Percentiles rank a stretch among this genome's conserved stretches.
Conservation (phyloP, 2,329 filamentous ascomycete species). For the Pseudogymnoascus sp. region DNA sequence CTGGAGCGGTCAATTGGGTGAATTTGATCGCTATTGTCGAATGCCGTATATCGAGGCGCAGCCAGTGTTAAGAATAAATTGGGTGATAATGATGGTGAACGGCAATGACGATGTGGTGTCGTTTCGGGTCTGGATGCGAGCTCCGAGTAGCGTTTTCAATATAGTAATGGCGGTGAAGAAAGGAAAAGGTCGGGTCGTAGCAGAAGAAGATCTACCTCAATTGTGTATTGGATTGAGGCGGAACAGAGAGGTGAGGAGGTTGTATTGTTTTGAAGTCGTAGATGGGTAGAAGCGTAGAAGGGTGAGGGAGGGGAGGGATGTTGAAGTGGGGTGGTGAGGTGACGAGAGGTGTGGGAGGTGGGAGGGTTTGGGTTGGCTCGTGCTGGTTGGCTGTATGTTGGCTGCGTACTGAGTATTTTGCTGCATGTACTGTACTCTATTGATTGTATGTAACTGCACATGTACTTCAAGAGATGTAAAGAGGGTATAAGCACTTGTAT, state of each 20-base stretch:
- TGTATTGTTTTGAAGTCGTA: not conserved
- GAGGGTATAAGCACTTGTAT: not conserved
- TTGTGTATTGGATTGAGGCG: not conserved
- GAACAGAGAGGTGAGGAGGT: not conserved
- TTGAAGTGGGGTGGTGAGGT: conserved; percentile 6
- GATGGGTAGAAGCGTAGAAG: not conserved
- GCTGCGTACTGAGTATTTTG: not conserved
- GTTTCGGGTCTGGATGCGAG: not conserved
- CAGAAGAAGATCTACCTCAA: not conserved
- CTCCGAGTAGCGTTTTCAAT: not conserved
- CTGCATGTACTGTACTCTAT: not conserved
- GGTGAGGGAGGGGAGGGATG: conserved; percentile 6
- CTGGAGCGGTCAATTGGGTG: not conserved
- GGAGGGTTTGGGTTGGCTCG: conserved; percentile 8
- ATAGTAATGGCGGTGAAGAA: not conserved
- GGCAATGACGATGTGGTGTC: conserved; percentile 3
- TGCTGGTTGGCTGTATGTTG: conserved; percentile 4
- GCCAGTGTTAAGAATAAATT: conserved; percentile 5
- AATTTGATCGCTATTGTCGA: not conserved
- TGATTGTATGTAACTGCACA: not conserved
- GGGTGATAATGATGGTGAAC: conserved; percentile 4
- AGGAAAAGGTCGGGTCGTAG: not conserved
- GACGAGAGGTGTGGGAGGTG: conserved; percentile 7
- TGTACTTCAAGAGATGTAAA: not conserved
- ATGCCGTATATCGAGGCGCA: not conserved